Conservation (phyloP, 441 rosid genomes). For the Arabidopsis hybrid region DNA sequence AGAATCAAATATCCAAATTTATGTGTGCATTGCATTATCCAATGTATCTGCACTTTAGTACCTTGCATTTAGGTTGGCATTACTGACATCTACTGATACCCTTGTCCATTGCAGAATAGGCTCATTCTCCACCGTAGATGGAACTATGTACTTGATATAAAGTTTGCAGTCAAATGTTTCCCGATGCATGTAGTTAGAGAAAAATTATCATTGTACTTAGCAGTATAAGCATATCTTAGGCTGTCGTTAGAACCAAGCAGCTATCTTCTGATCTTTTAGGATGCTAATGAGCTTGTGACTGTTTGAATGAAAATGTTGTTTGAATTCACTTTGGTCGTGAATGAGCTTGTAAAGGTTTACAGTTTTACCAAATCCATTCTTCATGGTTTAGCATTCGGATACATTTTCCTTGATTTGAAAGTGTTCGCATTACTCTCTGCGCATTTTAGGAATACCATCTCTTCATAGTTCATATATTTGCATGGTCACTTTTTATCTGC, state of each 20-base stretch:
- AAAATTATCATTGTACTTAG: neutral
- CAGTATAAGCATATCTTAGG: conserved; percentile 14
- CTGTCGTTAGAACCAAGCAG: neutral
- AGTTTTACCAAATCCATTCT: neutral
- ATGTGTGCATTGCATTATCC: conserved; percentile 26
- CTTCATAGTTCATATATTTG: conserved; percentile 9
- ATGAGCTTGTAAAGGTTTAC: neutral
- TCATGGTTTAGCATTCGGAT: neutral
- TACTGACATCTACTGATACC: neutral
- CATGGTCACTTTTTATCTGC: conserved; percentile 12
- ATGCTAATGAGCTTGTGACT: conserved; percentile 15
- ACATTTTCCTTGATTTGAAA: conserved; percentile 17
- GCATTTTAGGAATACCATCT: neutral
- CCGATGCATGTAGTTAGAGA: conserved; percentile 12
- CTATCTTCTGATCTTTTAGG: conserved; percentile 7
- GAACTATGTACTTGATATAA: neutral
- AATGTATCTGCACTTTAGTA: neutral
- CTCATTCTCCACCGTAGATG: conserved; percentile 12
- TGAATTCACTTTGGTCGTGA: neutral
- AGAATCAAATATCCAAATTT: conserved; percentile 26
- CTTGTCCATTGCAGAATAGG: conserved; percentile 1
- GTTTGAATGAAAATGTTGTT: neutral
- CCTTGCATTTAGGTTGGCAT: conserved; percentile 32
- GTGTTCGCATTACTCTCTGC: neutral
- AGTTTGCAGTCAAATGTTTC: conserved; percentile 11